Percentiles rank a stretch among this genome's conserved stretches.
These are phyloP conservation scores for Mycena vulgaris DNA, from an alignment of 768 basidiomycete genomes.

Conservation along the genomic window DNA sequence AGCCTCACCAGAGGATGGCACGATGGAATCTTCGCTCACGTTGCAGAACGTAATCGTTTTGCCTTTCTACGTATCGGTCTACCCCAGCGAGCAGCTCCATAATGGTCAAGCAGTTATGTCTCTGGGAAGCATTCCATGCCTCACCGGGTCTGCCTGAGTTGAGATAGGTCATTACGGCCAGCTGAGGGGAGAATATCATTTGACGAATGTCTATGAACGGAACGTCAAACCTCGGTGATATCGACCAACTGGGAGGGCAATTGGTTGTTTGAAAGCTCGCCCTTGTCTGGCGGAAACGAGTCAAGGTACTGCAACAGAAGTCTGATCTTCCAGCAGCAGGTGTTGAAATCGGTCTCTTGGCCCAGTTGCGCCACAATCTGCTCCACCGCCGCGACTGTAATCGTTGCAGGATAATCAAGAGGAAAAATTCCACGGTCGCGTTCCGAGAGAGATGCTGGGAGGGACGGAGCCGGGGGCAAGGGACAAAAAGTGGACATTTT, in stretches of 20 bases:
- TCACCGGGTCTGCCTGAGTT: neutral
- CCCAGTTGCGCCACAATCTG: slow-evolving; percentile 1
- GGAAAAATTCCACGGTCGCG: too few relatives aligned
- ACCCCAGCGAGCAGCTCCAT: neutral
- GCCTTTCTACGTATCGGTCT: slow-evolving; percentile 8
- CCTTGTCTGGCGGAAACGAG: neutral
- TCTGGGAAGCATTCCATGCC: neutral
- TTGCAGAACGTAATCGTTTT: slow-evolving; percentile 14
- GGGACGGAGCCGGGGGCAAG: too few relatives aligned
- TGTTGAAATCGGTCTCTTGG: slow-evolving; percentile 6
- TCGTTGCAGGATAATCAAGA: neutral
- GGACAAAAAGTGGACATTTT: too few relatives aligned
- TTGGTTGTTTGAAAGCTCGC: neutral
- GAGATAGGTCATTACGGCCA: neutral
- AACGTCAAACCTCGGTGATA: slow-evolving; percentile 3
- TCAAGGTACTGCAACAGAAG: slow-evolving; percentile 12
- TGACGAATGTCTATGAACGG: neutral
- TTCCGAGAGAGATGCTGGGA: too few relatives aligned
- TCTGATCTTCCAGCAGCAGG: neutral
- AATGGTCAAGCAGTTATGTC: neutral
- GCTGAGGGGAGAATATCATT: neutral
- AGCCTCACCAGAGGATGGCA: neutral
- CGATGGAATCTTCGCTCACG: neutral
- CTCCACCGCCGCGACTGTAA: neutral
- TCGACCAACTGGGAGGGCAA: slow-evolving; percentile 6